Base-by-base conservation (phyloP, 1,284 basidiomycete species). In the Pseudozyma sp. region DNA sequence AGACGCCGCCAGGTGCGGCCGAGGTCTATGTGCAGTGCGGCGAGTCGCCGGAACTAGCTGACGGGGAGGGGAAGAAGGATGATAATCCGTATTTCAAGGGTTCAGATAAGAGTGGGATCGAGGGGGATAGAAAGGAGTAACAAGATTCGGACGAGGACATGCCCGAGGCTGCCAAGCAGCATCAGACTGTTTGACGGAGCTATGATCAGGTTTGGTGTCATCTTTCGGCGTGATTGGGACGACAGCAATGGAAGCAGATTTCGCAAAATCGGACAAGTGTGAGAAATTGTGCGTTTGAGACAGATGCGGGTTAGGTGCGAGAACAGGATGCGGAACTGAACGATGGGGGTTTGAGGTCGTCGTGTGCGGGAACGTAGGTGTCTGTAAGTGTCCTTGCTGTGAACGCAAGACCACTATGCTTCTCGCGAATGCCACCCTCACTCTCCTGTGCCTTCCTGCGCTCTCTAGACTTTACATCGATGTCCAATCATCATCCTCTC, bases 1-100 rank as follows among this genome's bases (percentile, higher is more conserved):
- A 45, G 29, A 74, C 66, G 11, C 71, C 66, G 9, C 67, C 66
- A 0, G 66, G 58, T 11, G 71, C 71, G 0, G 53, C 54, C 10
- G 56, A 66, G n/a, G 31, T 61, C 0, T 74, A 69, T 14, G 43
- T n/a, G 24, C 52, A 52, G 39, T 24, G 46, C 37, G 46, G 45
- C 19, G 11, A 46, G 14, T 19, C 33, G 13, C 46, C 39, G 6
- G 29, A 31, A 8, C 51, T 40, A 4, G 48, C 16, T 30, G 37
- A 43, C 35, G 54, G 9, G 17, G 37, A 30, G 4, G 14, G 17
- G 0, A n/a, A 34, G 17, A 33, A 52, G 33, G 29, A 31, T 10
- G 51, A 71, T 14, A 57, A 66, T 39, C 54, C 68, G 13, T 66
- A 62, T 33, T 71, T 71, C n/a, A n/a, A 46, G 16, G 24, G 6